Conservation (phyloP, 192 early-diverging fungal species). For the Coemansia sp. region DNA sequence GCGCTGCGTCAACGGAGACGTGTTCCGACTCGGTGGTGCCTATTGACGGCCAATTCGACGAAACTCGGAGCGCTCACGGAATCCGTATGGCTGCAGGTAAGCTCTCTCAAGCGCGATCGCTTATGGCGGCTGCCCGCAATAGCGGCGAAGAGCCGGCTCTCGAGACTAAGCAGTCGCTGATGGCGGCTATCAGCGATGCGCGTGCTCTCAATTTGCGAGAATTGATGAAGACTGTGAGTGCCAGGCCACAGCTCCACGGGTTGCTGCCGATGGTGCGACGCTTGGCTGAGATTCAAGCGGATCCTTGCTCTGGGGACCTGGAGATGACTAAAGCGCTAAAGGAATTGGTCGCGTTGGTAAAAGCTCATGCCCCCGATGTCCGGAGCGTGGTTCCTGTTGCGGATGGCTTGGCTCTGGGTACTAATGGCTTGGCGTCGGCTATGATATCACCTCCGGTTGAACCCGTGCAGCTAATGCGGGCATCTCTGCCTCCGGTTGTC, state of each 20-base stretch:
- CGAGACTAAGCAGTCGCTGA: neutral
- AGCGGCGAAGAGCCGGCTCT: neutral
- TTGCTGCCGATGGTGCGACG: neutral
- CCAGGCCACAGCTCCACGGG: neutral
- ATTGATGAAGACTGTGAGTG: neutral
- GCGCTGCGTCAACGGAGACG: neutral
- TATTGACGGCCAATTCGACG: neutral
- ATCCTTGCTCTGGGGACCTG: neutral
- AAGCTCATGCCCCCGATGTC: neutral
- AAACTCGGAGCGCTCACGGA: neutral
- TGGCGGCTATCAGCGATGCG: neutral
- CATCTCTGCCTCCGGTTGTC: neutral
- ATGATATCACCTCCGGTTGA: neutral
- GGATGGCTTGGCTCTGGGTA: neutral
- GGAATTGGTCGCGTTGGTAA: neutral
- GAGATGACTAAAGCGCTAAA: neutral
- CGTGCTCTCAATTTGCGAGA: neutral
- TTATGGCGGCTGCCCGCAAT: neutral
- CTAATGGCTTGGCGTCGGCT: neutral
- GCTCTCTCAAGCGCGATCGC: neutral
- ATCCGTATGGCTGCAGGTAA: neutral
- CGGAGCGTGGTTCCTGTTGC: neutral
- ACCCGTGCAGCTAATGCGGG: neutral
- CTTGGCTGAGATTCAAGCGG: neutral
- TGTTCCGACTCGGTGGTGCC: slow-evolving; percentile 1